Percentiles rank a stretch among this genome's conserved stretches.
Conservation (phyloP, 1,284 basidiomycete genomes). For the Trametes versicolor region DNA sequence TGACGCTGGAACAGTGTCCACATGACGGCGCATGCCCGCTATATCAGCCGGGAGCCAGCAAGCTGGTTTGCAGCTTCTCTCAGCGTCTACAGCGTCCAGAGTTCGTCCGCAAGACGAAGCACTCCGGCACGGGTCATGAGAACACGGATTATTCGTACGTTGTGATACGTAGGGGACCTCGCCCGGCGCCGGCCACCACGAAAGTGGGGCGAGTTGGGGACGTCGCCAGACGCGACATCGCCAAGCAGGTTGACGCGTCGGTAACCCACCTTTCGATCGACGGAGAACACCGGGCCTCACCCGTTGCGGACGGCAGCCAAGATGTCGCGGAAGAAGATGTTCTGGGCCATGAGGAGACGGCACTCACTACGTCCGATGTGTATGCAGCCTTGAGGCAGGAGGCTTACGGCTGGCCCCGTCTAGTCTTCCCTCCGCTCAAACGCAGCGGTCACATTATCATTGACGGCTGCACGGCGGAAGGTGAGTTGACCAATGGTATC, state of each 20-base stretch:
- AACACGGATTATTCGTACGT: conserved; percentile 92
- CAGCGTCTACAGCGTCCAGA: conserved; percentile 89
- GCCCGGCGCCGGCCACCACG: conserved; percentile 58
- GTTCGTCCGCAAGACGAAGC: conserved; percentile 90
- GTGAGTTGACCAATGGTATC: conserved; percentile 50
- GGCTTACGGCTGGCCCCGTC: conserved; percentile 89
- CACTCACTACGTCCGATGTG: conserved; percentile 45
- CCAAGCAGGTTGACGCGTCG: conserved; percentile 49
- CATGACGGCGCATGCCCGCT: conserved; percentile 91
- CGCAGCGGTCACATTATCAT: conserved; percentile 93
- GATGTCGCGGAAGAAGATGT: background rate
- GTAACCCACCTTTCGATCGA: conserved; percentile 56
- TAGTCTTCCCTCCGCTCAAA: conserved; percentile 92
- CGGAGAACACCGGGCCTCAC: conserved; percentile 42
- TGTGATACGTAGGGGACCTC: conserved; percentile 82
- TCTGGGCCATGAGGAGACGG: conserved; percentile 23
- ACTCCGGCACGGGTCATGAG: conserved; percentile 85
- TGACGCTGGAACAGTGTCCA: conserved; percentile 72
- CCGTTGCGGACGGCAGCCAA: background rate
- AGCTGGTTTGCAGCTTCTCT: conserved; percentile 83
- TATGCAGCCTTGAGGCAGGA: conserved; percentile 65
- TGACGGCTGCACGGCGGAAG: conserved; percentile 88
- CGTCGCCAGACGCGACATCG: conserved; percentile 55
- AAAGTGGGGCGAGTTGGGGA: conserved; percentile 74
- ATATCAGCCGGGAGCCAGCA: conserved; percentile 58